Conservation (phyloP, 2,329 filamentous ascomycete species). For the Microdochium paspali region DNA sequence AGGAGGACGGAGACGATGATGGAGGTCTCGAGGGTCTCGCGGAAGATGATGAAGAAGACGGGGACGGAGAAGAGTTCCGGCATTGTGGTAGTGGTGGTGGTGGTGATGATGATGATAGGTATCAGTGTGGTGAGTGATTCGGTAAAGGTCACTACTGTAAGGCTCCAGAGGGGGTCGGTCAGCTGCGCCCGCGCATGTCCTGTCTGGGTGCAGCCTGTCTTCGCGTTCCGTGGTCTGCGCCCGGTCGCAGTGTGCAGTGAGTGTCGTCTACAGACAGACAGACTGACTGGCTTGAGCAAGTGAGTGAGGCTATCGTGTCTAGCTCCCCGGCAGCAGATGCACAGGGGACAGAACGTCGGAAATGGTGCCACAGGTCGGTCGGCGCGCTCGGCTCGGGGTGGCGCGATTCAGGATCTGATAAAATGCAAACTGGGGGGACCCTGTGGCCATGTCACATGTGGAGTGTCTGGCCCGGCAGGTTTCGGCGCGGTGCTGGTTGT, state of each 20-base stretch:
- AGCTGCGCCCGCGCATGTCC: too few relatives aligned
- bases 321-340: too few relatives aligned
- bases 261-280: too few relatives aligned
- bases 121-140: too few relatives aligned
- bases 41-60: constrained; percentile 83
- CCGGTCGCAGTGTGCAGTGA: too few relatives aligned
- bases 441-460: neutral
- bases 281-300: too few relatives aligned
- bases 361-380: neutral
- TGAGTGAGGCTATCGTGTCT: too few relatives aligned
- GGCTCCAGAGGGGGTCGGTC: too few relatives aligned
- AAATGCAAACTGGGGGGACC: neutral
- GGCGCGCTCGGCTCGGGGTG: neutral
- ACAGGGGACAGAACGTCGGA: neutral
- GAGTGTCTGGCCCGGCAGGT: neutral
- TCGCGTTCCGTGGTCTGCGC: too few relatives aligned
- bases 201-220: too few relatives aligned
- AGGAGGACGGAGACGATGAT: constrained; percentile 85
- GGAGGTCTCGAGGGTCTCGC: constrained; percentile 73
- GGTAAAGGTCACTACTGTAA: too few relatives aligned
- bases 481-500: neutral
- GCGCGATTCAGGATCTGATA: neutral
- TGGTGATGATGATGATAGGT: neutral
- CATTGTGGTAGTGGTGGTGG: neutral
- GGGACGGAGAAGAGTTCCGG: constrained; percentile 17